Base-by-base conservation (phyloP, 192 early-diverging fungal species). In the Coemansia sp. region DNA sequence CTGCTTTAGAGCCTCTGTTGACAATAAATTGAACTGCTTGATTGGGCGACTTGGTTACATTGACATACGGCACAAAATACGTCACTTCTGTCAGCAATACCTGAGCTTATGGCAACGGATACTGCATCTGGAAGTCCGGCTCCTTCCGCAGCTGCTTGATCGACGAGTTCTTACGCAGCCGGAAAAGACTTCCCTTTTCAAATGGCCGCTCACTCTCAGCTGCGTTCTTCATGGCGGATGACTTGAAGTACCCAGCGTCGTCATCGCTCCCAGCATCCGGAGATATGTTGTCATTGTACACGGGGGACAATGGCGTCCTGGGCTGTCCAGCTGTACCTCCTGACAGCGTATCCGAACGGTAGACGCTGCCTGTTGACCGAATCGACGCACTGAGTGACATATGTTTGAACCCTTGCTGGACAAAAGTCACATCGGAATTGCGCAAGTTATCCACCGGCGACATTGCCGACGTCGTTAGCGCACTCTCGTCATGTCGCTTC, bases 171-270 rank as follows among this genome's bases (percentile, higher is more conserved):
- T 79, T 73, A 45, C 67, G 76, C 62, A 70, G 54, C 14, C 65
- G 65, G 54, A 65, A 79, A 37, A 70, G 53, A 15, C 62, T 60
- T 28, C 9, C 37, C 65, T 60, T 25, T 27, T 66, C 59, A n/a
- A 11, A 6, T 23, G 47, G 44, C 50, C 59, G 57, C 29, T 73
- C 76, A 23, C 70, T 66, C 4, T 70, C 76, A 2, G 60, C 36
- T 4, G 62, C 58, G 20, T 53, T 57, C 22, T 47, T 68, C 0
- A 29, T 42, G 15, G 22, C 45, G 0, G 69, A 61, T 7, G 71
- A 57, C 34, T 69, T 73, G 34, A 70, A 79, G 61, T 79, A 79
- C 1, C 70, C 67, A 22, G 61, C 67, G 22, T 79, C 76, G 11
- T 73, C 63, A 31, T 67, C 64, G 59, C 64, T 72, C 19, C 62